These are phyloP conservation scores for Chytriomyces confervae DNA, from an alignment of 192 early-diverging fungal species.

Conservation along the genomic window DNA sequence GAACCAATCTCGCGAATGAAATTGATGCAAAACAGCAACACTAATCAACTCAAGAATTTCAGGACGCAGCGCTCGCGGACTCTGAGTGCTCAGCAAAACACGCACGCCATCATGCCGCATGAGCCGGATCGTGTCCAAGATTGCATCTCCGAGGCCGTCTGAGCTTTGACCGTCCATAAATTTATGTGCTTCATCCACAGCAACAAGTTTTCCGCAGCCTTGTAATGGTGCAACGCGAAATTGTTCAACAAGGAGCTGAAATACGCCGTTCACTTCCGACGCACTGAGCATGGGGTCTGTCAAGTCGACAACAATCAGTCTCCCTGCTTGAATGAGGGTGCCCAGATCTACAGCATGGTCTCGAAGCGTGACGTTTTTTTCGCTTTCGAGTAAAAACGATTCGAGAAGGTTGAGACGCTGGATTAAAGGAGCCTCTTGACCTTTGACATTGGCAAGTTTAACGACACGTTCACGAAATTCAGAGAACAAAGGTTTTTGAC, in stretches of 20 bases:
- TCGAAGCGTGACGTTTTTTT: constrained; percentile 6
- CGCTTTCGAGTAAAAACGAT: constrained; percentile 34
- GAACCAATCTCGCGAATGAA: constrained; percentile 43
- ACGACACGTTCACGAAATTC: constrained; percentile 16
- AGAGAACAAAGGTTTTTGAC: constrained; percentile 17
- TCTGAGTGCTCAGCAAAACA: constrained; percentile 40
- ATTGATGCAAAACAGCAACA: constrained; percentile 42
- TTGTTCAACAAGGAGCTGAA: constrained; percentile 40
- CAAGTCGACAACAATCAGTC: constrained; percentile 39
- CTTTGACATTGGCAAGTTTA: constrained; percentile 21
- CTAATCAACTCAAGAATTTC: constrained; percentile 42
- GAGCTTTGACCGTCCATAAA: constrained; percentile 23
- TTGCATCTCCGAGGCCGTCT: constrained; percentile 32
- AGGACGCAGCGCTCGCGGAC: constrained; percentile 32
- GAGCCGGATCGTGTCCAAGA: constrained; percentile 38
- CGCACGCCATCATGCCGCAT: constrained; percentile 47
- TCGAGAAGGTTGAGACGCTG: constrained; percentile 41
- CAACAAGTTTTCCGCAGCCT: constrained; percentile 35
- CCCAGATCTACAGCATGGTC: constrained; percentile 14
- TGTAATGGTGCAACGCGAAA: constrained; percentile 25
- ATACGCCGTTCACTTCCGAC: constrained; percentile 42
- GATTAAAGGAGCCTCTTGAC: constrained; percentile 36
- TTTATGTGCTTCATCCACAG: constrained; percentile 51
- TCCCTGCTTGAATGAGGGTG: constrained; percentile 5
- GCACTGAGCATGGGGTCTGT: constrained; percentile 42